Conservation (phyloP, 169 alveolate species). For the Amoebophrya sp. region DNA sequence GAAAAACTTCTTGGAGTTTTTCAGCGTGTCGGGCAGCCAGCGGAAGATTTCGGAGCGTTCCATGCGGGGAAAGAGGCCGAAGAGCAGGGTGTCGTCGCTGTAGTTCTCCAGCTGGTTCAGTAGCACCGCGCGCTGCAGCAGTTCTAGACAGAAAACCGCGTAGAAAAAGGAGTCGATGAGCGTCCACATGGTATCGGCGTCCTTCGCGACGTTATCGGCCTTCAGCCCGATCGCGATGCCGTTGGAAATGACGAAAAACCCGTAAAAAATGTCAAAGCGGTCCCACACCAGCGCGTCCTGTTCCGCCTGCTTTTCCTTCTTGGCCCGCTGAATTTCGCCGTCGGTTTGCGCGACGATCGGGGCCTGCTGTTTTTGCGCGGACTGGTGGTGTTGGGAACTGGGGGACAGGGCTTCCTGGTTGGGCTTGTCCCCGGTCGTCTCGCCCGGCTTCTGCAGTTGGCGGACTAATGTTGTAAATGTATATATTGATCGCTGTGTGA, state of each 20-base stretch:
- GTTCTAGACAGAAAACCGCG: background rate
- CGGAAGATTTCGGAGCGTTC: background rate
- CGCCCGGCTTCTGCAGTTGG: no score
- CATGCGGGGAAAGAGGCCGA: background rate
- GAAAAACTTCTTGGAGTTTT: background rate
- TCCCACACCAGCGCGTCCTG: background rate
- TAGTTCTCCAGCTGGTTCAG: background rate
- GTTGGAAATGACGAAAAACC: background rate
- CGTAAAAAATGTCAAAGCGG: background rate
- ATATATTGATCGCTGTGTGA: no score
- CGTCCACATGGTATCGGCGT: background rate
- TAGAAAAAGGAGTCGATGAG: background rate
- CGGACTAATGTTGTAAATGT: no score
- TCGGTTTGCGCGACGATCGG: background rate
- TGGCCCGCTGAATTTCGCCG: background rate
- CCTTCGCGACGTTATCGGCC: background rate
- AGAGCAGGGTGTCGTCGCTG: background rate
- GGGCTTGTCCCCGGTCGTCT: no score
- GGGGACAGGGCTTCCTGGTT: no score
- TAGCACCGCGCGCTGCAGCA: background rate
- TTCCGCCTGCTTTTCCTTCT: background rate
- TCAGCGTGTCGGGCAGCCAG: background rate
- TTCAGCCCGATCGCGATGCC: background rate
- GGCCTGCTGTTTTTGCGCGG: no score
- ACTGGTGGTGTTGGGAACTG: no score